Base-by-base conservation (phyloP, 225 moss, liverwort and hornwort genomes). In the Physcomitrellopsis africana region DNA sequence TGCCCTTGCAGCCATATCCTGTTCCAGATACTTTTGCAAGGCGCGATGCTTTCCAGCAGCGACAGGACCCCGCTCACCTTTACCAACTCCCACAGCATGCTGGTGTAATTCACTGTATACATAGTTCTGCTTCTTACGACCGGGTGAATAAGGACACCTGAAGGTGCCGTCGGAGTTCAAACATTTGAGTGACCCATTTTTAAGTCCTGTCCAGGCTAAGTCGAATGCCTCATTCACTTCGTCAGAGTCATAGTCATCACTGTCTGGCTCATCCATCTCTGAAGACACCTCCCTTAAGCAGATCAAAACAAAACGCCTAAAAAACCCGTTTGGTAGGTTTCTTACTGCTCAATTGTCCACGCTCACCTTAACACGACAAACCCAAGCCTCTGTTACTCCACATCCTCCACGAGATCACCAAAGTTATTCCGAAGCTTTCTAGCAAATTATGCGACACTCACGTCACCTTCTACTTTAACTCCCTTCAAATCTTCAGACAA, bases 71-170 rank as follows among this genome's bases (percentile, higher is more conserved):
- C 89, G 73, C 19, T 82, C 88, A 1, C 92, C 91, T 47, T 70
- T 82, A 12, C 83, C 61, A 9, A 91, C 91, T 10, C 83, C 95
- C 24, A 23, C 69, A 5, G 91, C 91, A 70, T 95, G 95, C 67
- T 92, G 91, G 4, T 74, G 75, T 0, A 95, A 83, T 51, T 95
- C 92, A 42, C 79, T 82, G 23, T 91, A 91, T 3, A 27, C 81
- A 69, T 91, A 95, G 19, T 86, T 83, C 74, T 92, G 92, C 76
- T 91, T 93, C 83, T 91, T 91, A 54, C 86, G 77, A 22, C 83
- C 79, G 0, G 92, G 95, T 47, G 92, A 89, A 56, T 71, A 84
- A 1, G 95, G 95, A 60, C 95, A 95, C 49, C 91, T 80, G 29
- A 91, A 87, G 20, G 94, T 92, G 5, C 74, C 86, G 29, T 95